Evolutionary conservation across 495 filamentous ascomycete genomes (phyloP).

Genomic region (Bryoglossum gracile): DNA sequence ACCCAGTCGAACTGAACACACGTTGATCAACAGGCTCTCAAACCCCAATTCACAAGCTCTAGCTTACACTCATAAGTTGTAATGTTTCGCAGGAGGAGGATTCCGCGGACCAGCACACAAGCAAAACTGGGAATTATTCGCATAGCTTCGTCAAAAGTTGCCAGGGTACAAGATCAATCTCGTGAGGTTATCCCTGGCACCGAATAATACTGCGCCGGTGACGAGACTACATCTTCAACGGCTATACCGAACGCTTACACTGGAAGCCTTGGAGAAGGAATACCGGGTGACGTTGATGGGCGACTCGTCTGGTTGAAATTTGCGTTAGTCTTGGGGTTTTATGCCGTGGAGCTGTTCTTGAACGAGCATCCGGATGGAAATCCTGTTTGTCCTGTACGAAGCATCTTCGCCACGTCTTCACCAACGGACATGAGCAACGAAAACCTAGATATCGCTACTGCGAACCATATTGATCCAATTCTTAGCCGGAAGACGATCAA

Average conservation of each 20-base stretch:
- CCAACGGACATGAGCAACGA: conserved; percentile 31
- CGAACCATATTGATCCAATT: conserved; percentile 31
- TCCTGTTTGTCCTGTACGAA: conserved; percentile 6
- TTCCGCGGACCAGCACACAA: background rate
- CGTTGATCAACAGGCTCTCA: conserved; percentile 3
- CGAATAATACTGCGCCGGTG: conserved; percentile 1
- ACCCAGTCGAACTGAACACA: background rate
- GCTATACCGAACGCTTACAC: background rate
- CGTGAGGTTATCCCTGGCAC: conserved; percentile 5
- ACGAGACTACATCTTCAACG: background rate
- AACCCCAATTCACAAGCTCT: background rate
- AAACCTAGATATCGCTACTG: conserved; percentile 29
- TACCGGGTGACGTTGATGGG: conserved; percentile 7
- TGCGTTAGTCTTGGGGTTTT: conserved; percentile 5
- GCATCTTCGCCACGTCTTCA: conserved; percentile 32
- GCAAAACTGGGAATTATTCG: conserved; percentile 3
- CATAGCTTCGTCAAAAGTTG: conserved; percentile 2
- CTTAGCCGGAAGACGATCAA: conserved; percentile 28
- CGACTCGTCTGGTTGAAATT: conserved; percentile 11
- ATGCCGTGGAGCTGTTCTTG: background rate
- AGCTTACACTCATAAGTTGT: conserved; percentile 1
- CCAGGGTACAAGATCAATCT: conserved; percentile 7
- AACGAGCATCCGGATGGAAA: background rate
- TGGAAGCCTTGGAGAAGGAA: background rate
- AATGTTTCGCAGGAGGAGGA: conserved; percentile 3